Evolutionary conservation across 257 asterid species (phyloP).

Genomic region (Gentiana macrophylla): DNA sequence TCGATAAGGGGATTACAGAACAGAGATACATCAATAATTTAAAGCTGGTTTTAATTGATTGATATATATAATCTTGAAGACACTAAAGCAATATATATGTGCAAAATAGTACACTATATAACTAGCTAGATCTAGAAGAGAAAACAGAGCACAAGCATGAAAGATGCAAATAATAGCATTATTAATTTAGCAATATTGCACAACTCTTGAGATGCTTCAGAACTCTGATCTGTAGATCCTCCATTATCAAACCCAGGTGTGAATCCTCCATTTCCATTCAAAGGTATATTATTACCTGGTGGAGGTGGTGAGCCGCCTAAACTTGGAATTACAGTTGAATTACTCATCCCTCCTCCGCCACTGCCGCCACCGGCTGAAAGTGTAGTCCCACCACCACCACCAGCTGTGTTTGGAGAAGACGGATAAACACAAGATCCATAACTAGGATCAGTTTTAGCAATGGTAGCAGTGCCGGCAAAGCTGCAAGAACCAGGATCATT

Average conservation of each 20-base stretch:
- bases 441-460: conserved; percentile 95
- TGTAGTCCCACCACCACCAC: conserved; percentile 17
- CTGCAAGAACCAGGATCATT: conserved; percentile 68
- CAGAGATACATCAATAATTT: too few species aligned
- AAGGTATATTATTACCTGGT: conserved; percentile 22
- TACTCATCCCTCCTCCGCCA: conserved; percentile 16
- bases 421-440: not conserved
- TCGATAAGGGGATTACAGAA: too few species aligned
- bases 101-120: not conserved
- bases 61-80: not conserved
- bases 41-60: too few species aligned
- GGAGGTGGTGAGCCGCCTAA: conserved; percentile 25
- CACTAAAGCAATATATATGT: not conserved
- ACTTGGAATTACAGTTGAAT: conserved; percentile 16
- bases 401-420: conserved; percentile 29
- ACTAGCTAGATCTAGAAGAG: conserved; percentile 11
- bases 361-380: conserved; percentile 14
- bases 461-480: conserved; percentile 58
- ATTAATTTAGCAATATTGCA: conserved; percentile 4
- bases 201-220: conserved; percentile 13
- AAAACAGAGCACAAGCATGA: conserved; percentile 19
- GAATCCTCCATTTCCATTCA: conserved; percentile 27
- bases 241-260: conserved; percentile 28
- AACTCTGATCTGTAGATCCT: conserved; percentile 20
- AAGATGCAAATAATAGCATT: conserved; percentile 4